These are phyloP conservation scores for Termitomyces sp. DNA, from an alignment of 768 basidiomycete genomes.

Conservation along the genomic window DNA sequence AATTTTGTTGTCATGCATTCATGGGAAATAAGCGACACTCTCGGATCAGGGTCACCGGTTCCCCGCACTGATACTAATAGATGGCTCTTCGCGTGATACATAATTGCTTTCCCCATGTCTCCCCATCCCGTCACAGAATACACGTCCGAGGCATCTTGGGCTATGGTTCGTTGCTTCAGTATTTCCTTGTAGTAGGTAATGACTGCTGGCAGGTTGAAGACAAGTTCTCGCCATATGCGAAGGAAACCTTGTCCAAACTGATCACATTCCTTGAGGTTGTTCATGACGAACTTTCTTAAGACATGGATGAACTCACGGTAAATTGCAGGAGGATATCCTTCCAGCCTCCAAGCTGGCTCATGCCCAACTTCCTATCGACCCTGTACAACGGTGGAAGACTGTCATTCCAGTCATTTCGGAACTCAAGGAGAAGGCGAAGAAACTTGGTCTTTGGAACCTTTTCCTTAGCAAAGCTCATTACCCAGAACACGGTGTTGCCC, in stretches of 20 bases:
- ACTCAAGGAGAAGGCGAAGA: constrained; percentile 83
- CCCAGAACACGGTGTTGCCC: constrained; percentile 80
- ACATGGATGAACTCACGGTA: not conserved
- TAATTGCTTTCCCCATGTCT: constrained; percentile 33
- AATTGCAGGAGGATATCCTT: constrained; percentile 75
- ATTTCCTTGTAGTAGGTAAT: not conserved
- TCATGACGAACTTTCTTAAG: not conserved
- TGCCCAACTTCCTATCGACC: constrained; percentile 75
- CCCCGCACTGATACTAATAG: not conserved
- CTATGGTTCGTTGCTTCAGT: constrained; percentile 49
- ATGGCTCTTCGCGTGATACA: not conserved
- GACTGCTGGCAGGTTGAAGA: constrained; percentile 60
- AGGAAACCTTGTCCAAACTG: constrained; percentile 79
- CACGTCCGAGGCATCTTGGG: constrained; percentile 84
- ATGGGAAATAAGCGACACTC: not conserved
- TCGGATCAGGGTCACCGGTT: constrained; percentile 13
- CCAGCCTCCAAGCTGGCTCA: constrained; percentile 76
- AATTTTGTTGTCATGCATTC: not conserved
- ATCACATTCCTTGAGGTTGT: constrained; percentile 79
- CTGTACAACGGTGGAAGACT: constrained; percentile 74
- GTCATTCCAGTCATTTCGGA: constrained; percentile 76
- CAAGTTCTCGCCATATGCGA: constrained; percentile 88
- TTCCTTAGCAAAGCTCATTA: constrained; percentile 95
- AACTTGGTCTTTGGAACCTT: constrained; percentile 92
- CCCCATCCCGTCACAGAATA: constrained; percentile 70